These are phyloP conservation scores for Avena eriantha DNA, from an alignment of 176 grass and related monocot species.

Conservation along the genomic window DNA sequence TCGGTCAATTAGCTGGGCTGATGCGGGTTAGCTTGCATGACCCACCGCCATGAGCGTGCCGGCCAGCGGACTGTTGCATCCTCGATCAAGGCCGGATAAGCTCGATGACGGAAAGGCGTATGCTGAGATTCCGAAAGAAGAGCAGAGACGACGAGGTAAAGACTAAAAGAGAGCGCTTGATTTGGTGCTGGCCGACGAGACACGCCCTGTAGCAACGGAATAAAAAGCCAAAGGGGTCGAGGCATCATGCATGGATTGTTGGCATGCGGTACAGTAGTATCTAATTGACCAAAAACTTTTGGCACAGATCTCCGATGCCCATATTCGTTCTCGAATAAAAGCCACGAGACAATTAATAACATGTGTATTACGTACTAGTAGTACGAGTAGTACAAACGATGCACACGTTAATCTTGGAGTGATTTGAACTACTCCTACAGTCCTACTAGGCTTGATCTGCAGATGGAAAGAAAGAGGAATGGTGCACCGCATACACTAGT, in stretches of 20 bases:
- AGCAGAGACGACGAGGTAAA: not conserved
- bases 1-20: no score
- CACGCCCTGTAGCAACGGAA: not conserved
- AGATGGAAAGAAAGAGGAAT: no score
- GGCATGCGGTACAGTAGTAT: no score
- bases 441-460: not conserved
- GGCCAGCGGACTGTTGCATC: constrained; percentile 19
- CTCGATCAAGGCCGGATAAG: constrained; percentile 30
- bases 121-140: constrained; percentile 2
- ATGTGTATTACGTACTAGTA: no score
- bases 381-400: no score
- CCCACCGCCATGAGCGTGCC: constrained; percentile 41
- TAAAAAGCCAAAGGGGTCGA: not conserved
- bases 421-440: no score
- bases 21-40: not conserved
- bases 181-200: constrained; percentile 29
- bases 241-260: not conserved
- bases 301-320: not conserved
- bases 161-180: not conserved
- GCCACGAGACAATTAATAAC: not conserved
- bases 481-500: no score
- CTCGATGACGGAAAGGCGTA: constrained; percentile 13
- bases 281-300: not conserved
- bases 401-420: no score
- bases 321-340: not conserved